A percentile compares a stretch with the other conserved stretches of the same genome.
These are phyloP conservation scores for Rhazya stricta DNA, from an alignment of 257 asterid genomes.

Conservation along the genomic window DNA sequence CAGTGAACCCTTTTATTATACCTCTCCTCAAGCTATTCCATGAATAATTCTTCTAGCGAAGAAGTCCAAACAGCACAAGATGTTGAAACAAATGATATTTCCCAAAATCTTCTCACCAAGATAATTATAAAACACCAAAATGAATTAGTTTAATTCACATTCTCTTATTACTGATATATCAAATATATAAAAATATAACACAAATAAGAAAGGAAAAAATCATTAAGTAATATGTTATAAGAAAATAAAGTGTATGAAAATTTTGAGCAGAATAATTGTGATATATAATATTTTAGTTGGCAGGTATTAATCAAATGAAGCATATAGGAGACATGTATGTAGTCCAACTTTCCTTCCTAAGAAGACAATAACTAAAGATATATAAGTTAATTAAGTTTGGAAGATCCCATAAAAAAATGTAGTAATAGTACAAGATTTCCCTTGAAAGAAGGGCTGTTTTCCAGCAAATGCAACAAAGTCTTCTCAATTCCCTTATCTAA, in stretches of 20 bases:
- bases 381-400: not conserved
- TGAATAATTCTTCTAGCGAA: too few relatives aligned
- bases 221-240: too few relatives aligned
- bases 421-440: not conserved
- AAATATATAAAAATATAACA: too few relatives aligned
- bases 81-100: too few relatives aligned
- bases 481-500: not conserved
- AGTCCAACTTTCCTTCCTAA: slow-evolving; percentile 12
- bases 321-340: not conserved
- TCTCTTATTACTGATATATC: too few relatives aligned
- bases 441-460: slow-evolving; percentile 9
- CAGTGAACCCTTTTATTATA: too few relatives aligned
- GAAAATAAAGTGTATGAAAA: not conserved
- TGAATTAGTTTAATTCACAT: too few relatives aligned
- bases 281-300: not conserved
- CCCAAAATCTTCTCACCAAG: too few relatives aligned
- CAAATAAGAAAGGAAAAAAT: too few relatives aligned
- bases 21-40: too few relatives aligned
- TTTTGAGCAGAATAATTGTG: not conserved
- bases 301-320: not conserved
- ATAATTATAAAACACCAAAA: too few relatives aligned
- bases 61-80: too few relatives aligned
- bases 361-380: slow-evolving; percentile 7
- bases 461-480: slow-evolving; percentile 5
- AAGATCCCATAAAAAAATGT: not conserved